These are phyloP conservation scores for Pyrenochaeta sp. DNA, from an alignment of 2,329 filamentous ascomycete species.

Conservation along the genomic window DNA sequence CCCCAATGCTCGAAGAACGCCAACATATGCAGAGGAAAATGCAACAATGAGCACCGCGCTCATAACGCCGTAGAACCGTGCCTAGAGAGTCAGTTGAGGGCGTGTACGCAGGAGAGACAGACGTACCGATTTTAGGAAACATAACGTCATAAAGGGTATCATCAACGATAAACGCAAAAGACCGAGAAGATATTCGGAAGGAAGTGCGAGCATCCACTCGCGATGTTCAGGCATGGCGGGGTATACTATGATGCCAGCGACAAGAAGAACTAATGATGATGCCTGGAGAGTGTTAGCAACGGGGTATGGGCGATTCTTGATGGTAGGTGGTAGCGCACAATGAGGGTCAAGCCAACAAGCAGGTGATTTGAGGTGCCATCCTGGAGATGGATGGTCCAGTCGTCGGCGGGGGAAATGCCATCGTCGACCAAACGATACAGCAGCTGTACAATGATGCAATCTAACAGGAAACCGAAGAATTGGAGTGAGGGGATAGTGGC, in stretches of 20 bases:
- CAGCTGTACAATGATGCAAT: conserved; percentile 35
- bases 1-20: conserved; percentile 41
- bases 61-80: conserved; percentile 46
- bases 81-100: conserved; percentile 28
- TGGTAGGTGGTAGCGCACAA: conserved; percentile 22
- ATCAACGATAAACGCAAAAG: conserved; percentile 48
- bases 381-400: conserved; percentile 33
- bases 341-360: conserved; percentile 40
- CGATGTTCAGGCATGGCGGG: conserved; percentile 44
- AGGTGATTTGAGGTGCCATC: conserved; percentile 39
- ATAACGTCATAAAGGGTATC: conserved; percentile 49
- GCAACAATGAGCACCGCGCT: conserved; percentile 41
- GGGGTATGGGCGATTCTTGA: not conserved
- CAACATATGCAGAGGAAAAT: conserved; percentile 47
- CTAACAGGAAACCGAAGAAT: conserved; percentile 38
- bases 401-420: conserved; percentile 29
- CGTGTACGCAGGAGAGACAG: not conserved
- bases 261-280: conserved; percentile 38
- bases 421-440: conserved; percentile 41
- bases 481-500: conserved; percentile 40
- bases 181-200: conserved; percentile 42
- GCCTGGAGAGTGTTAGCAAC: conserved; percentile 36
- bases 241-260: conserved; percentile 40
- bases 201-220: conserved; percentile 43
- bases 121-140: conserved; percentile 46